Base-by-base conservation (phyloP, 768 basidiomycete species). In the Porpolomopsis calyptriformis region DNA sequence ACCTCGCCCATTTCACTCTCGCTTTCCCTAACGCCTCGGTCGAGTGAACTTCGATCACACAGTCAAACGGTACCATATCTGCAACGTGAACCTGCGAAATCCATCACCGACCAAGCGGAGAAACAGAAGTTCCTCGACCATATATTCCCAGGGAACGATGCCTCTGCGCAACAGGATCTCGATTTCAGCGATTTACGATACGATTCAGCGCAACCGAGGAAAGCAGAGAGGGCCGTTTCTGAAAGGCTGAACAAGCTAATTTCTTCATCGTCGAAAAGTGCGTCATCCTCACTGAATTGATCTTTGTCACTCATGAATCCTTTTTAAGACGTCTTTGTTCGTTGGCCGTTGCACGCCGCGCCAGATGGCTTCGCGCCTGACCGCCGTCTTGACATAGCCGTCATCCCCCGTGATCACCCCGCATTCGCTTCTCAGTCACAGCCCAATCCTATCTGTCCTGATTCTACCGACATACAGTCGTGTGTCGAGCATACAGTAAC, bases 41-140 rank as follows among this genome's bases (percentile, higher is more conserved):
- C 37, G 16, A 39, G 37, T 39, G 37, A 39, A 39, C 37, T 39
- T 39, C 22, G 37, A 39, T 39, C 37, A 39, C 37, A 39, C 37
- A 39, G 16, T 39, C 37, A 39, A 39, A 22, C 22, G 10, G 37
- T 16, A 22, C 7, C 6, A 39, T 16, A 39, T 16, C 22, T 22
- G 22, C 37, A 10, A 39, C 37, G 16, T 22, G 22, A 39, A 39
- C 22, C 29, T 31, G 29, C 10, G 22, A 39, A 16, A 39, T 39
- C 37, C n/a, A 39, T 39, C 16, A 22, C 22, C 22, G 10, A 16
- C 37, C 7, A 39, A 39, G 37, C 22, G 37, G 22, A 39, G 6
- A 6, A 10, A 39, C 37, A 16, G 22, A 16, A 39, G 37, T 39
- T 39, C 37, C n/a, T 22, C 37, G 16, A 39, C 37, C 16, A 22